A percentile compares a stretch with the other conserved stretches of the same genome.
Evolutionary conservation across 441 rosid genomes (phyloP).

Genomic region (Daphne laureola): DNA sequence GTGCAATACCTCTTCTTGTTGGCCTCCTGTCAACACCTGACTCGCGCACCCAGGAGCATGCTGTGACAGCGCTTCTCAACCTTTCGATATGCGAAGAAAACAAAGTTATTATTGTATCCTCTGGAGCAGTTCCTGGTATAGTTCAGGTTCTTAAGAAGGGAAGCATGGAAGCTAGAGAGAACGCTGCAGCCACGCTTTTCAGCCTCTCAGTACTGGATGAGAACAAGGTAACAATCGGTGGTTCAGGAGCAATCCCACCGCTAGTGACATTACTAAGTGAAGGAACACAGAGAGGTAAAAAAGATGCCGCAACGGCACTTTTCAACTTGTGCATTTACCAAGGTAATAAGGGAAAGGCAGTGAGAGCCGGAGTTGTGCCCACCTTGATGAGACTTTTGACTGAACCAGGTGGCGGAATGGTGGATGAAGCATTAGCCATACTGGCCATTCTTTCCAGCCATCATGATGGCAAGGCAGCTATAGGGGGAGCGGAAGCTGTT

Average conservation of each 20-base stretch:
- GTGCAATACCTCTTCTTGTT: constrained; percentile 89
- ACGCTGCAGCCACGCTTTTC: constrained; percentile 94
- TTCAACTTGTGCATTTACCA: constrained; percentile 93
- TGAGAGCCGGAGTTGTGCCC: constrained; percentile 85
- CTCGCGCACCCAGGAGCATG: constrained; percentile 85
- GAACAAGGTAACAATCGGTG: constrained; percentile 80
- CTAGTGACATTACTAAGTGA: constrained; percentile 76
- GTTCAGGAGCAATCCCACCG: constrained; percentile 76
- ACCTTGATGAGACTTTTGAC: constrained; percentile 65
- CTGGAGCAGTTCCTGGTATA: constrained; percentile 87
- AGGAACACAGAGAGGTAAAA: constrained; percentile 89
- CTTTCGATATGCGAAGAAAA: constrained; percentile 89
- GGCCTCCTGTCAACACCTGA: constrained; percentile 70
- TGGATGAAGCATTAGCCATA: constrained; percentile 86
- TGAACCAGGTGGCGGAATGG: constrained; percentile 74
- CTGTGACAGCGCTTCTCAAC: constrained; percentile 88
- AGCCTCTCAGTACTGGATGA: constrained; percentile 90
- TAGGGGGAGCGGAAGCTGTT: constrained; percentile 80
- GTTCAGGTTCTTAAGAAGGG: constrained; percentile 88
- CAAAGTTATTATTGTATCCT: constrained; percentile 71
- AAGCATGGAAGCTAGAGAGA: constrained; percentile 98
- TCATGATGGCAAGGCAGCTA: constrained; percentile 74
- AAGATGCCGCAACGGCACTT: constrained; percentile 97
- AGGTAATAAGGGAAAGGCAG: constrained; percentile 94
- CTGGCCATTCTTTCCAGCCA: constrained; percentile 86